Base-by-base conservation (phyloP, 106 monocot species). In the Dioscorea alata region DNA sequence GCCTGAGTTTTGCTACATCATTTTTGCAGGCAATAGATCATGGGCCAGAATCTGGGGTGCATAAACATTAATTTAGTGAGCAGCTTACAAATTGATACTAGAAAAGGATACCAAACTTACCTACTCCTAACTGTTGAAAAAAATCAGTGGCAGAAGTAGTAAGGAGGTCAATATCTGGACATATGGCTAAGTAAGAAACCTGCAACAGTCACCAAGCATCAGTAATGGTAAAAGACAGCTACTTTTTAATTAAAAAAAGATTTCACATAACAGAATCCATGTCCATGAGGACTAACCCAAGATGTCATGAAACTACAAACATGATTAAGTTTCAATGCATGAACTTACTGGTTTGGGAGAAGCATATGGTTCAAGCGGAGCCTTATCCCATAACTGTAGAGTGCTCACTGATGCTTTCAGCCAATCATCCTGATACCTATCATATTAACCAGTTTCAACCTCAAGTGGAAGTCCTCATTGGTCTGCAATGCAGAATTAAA, bases 371-470 rank as follows among this genome's bases (percentile, higher is more conserved):
- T 97, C 96, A 62, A 97, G 83, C 68, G 94, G 91, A 72, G 78
- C 92, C 65, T 97, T 97, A 69, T 97, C 96, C 96, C 96, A 97
- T 6, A 87, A 33, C 64, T 78, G 71, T 16, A 97, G 57, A 57
- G 80, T 76, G 63, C 78, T 89, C 23, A 68, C 67, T 42, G 96
- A 86, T 52, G 89, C 85, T 75, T 89, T 92, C 69, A 97, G 66
- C 96, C 96, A 97, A 87, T 97, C 96, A 77, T 97, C 96, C 80
- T 97, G 95, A 75, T 96, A 96, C 65, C 95, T 96, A 76, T 25
- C 23, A 68, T 23, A 79, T 33, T 32, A 17, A 61, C 23, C 19
- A 16, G 5, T 19, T 54, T 54, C 5, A 54, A 54, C 19, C 54
- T 19, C 54, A 16, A 54, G 5, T 18, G 19, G 13, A 16, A 54